These are phyloP conservation scores for Encephalitozoon intestinalis DNA, from an alignment of 371 early-diverging fungal species.

Conservation along the genomic window DNA sequence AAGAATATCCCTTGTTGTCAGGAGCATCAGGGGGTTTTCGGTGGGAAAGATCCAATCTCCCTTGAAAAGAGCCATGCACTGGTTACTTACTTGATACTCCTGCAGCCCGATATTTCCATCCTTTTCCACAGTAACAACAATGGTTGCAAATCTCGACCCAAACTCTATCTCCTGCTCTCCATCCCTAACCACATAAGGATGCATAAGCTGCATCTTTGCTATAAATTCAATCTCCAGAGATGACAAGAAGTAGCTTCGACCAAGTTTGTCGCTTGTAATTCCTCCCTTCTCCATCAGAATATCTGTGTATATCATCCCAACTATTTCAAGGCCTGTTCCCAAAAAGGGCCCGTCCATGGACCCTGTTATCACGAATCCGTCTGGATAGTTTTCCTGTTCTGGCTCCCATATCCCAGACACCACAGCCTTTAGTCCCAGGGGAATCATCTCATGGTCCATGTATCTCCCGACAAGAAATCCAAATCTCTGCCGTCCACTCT, in stretches of 20 bases:
- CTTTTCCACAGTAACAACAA: conserved; percentile 51
- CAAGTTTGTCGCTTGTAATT: conserved; percentile 74
- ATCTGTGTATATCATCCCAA: conserved; percentile 89
- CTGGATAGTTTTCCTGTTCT: conserved; percentile 71
- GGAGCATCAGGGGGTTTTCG: conserved; percentile 72
- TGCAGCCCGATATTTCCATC: conserved; percentile 74
- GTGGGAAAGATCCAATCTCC: conserved; percentile 81
- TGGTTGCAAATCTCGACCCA: conserved; percentile 73
- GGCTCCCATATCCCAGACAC: conserved; percentile 89
- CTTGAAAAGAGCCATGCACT: conserved; percentile 74
- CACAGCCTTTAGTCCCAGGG: conserved; percentile 86
- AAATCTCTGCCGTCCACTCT: conserved; percentile 75
- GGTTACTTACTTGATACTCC: conserved; percentile 82
- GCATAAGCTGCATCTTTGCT: conserved; percentile 72
- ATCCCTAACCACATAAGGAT: conserved; percentile 62
- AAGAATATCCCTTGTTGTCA: conserved; percentile 69
- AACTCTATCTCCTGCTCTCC: conserved; percentile 68
- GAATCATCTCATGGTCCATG: conserved; percentile 77
- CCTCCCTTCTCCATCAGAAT: conserved; percentile 74
- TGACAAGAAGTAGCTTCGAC: conserved; percentile 78
- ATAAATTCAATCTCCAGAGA: conserved; percentile 79
- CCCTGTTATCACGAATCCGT: conserved; percentile 68
- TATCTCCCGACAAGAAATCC: conserved; percentile 85
- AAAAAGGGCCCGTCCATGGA: conserved; percentile 67
- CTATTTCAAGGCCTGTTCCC: conserved; percentile 65